Base-by-base conservation (phyloP, 352 stramenopile genomes). In the Globisporangium paddicum region DNA sequence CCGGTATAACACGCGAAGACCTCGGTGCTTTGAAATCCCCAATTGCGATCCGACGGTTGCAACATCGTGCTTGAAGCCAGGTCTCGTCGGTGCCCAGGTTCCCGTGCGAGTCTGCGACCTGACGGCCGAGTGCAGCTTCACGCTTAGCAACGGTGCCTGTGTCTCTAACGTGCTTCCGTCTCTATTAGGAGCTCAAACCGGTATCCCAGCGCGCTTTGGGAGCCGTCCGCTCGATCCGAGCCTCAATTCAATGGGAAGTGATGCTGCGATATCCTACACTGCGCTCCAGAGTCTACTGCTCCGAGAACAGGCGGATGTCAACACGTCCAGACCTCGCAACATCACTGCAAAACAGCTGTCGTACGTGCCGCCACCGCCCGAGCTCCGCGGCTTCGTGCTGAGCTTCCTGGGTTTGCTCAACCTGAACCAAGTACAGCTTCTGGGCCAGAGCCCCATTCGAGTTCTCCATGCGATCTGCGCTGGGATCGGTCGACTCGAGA, bases 391-490 rank as follows among this genome's bases (percentile, higher is more conserved):
- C 2, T 88, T 88, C 41, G 71, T 86, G 13, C 58, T 88, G 10
- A 87, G 77, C 51, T 88, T 90, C 32, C 64, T 90, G 0, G 80
- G 80, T 0, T 41, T 90, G 0, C 64, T 87, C n/a, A 88, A 88
- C 37, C 54, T 90, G 11, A 55, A 73, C 0, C 75, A 90, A 52
- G 72, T 68, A 1, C 53, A 70, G 18, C 59, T 70, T 37, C 54
- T 88, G 49, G 77, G 74, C 7, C 35, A 41, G 9, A 71, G 71
- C 47, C 73, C 77, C 5, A 68, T 44, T 18, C 62, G 67, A 42
- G 71, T 79, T 1, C 58, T 89, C 0, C 75, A 79, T 23, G 62
- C 71, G 9, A 45, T 87, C 2, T 93, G 82, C 46, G 60, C 62
- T 6, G 82, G 78, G 0, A 46, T 93, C 1, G 60, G 71, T 47